Evolutionary conservation across 129 eudicot species (phyloP).

Genomic region (Calendula officinalis): DNA sequence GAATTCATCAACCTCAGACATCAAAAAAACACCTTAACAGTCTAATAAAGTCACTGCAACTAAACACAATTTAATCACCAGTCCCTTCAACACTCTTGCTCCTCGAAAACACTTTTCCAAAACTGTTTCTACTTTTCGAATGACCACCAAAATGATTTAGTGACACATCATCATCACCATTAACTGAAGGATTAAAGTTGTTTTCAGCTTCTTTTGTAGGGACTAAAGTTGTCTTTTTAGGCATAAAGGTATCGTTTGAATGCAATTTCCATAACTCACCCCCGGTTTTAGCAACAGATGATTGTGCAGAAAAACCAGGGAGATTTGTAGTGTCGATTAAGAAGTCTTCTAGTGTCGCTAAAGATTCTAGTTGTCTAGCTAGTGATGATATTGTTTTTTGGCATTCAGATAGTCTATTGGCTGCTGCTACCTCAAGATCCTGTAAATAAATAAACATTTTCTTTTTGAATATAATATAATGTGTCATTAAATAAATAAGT

Average conservation of each 20-base stretch:
- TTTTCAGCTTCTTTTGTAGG: slow-evolving; percentile 27
- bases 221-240: slow-evolving; percentile 32
- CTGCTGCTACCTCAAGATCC: slow-evolving; percentile 71
- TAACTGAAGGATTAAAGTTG: slow-evolving; percentile 14
- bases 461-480: background rate
- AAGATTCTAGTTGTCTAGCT: slow-evolving; percentile 58
- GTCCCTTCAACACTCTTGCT: slow-evolving; percentile 38
- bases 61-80: slow-evolving; percentile 48
- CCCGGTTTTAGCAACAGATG: slow-evolving; percentile 36
- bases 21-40: slow-evolving; percentile 1
- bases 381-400: slow-evolving; percentile 76
- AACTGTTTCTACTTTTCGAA: slow-evolving; percentile 55
- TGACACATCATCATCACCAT: slow-evolving; percentile 35
- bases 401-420: slow-evolving; percentile 77
- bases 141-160: slow-evolving; percentile 30
- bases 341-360: slow-evolving; percentile 82
- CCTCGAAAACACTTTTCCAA: slow-evolving; percentile 59
- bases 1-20: background rate
- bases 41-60: slow-evolving; percentile 30
- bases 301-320: slow-evolving; percentile 44
- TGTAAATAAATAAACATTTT: slow-evolving; percentile 20
- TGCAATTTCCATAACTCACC: slow-evolving; percentile 49
- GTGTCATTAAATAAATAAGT: background rate
- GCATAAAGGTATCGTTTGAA: slow-evolving; percentile 42
- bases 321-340: slow-evolving; percentile 63